phyloP scores from a whole-genome alignment of 2,329 filamentous ascomycete genomes.

The Byssochlamys sp. region DNA sequence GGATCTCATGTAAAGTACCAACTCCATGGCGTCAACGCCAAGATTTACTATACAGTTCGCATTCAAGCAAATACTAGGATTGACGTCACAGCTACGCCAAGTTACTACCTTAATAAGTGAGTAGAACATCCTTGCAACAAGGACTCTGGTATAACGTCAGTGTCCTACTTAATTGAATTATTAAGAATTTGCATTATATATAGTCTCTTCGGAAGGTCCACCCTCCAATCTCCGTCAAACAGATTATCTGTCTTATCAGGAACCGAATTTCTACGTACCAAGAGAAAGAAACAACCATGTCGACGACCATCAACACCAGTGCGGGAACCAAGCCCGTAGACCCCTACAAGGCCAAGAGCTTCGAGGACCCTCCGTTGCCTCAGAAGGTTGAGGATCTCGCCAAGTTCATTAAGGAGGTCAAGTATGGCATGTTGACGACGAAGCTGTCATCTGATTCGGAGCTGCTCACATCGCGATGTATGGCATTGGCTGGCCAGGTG shows the following conservation, averaged over 20 bases:
- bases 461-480: constrained; percentile 67
- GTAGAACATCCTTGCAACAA: neutral
- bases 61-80: neutral
- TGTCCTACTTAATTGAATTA: neutral
- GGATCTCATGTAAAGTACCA: neutral
- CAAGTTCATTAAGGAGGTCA: constrained; percentile 60
- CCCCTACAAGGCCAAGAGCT: constrained; percentile 70
- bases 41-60: neutral
- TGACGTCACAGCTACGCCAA: constrained; percentile 14
- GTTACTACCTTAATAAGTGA: too few species aligned
- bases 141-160: constrained; percentile 1
- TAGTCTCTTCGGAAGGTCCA: neutral
- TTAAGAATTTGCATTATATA: neutral
- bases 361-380: constrained; percentile 59
- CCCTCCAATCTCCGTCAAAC: constrained; percentile 3
- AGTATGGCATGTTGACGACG: constrained; percentile 86
- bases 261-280: neutral
- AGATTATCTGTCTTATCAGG: neutral
- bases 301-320: constrained; percentile 44
- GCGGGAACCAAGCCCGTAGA: constrained; percentile 58
- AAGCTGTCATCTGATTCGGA: constrained; percentile 51
- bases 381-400: constrained; percentile 68
- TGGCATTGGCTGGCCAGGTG: constrained; percentile 74
- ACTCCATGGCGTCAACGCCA: neutral
- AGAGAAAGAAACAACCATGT: constrained; percentile 15